Conservation (phyloP, 208 protist genomes). For the Leishmania tropica region DNA sequence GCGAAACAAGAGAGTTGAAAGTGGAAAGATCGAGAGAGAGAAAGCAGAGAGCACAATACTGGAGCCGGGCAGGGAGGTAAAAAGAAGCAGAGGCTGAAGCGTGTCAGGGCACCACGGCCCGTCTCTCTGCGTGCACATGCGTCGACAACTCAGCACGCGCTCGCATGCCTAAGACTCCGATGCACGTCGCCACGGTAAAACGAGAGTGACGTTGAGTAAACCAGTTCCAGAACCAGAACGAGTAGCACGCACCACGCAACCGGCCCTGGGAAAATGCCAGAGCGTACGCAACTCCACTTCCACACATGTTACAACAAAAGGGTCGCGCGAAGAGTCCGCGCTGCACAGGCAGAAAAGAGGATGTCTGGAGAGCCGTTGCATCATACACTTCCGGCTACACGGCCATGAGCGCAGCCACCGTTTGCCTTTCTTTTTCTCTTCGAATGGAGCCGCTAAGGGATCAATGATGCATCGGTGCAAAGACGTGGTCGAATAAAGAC, state of each 20-base stretch:
- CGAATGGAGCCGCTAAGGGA: neutral
- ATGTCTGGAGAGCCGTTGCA: neutral
- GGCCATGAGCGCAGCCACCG: neutral
- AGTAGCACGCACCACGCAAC: neutral
- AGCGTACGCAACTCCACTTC: neutral
- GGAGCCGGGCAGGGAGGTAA: neutral
- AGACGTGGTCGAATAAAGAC: neutral
- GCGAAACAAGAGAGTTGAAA: neutral
- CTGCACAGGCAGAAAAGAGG: neutral
- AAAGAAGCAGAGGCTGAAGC: neutral
- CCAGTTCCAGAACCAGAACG: neutral
- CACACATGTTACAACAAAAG: neutral
- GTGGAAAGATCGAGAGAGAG: neutral
- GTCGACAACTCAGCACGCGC: neutral
- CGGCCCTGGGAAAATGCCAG: neutral
- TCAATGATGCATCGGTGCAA: neutral
- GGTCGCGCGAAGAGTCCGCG: neutral
- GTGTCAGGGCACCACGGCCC: neutral
- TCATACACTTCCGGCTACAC: too few relatives aligned
- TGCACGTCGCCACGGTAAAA: neutral
- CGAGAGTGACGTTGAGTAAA: neutral
- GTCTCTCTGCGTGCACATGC: neutral
- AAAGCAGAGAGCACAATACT: neutral
- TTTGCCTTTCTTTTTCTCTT: neutral
- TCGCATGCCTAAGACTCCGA: neutral